phyloP scores from a whole-genome alignment of 768 basidiomycete genomes.

The Collybiopsis luxurians region DNA sequence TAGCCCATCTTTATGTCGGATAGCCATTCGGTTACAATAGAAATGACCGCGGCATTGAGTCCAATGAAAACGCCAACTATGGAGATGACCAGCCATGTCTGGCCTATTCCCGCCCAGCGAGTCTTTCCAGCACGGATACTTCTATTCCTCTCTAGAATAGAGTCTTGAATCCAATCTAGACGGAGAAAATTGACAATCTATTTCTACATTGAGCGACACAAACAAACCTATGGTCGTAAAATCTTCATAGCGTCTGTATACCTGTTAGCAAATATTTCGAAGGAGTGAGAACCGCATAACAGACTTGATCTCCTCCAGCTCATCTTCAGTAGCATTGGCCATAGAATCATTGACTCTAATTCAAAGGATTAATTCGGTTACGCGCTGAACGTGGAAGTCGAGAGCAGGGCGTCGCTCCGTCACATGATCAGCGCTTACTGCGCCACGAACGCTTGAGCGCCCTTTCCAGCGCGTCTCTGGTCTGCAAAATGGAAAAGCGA shows the following conservation, averaged over 20 bases:
- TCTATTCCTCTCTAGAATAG: conserved; percentile 63
- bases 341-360: conserved; percentile 1
- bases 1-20: conserved; percentile 98
- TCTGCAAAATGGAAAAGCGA: too few relatives aligned
- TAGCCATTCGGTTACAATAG: conserved; percentile 95
- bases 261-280: conserved; percentile 11
- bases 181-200: background rate
- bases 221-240: conserved; percentile 67
- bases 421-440: too few relatives aligned
- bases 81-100: conserved; percentile 86
- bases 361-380: too few relatives aligned
- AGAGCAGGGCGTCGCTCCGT: too few relatives aligned
- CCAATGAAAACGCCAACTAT: conserved; percentile 83
- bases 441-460: too few relatives aligned
- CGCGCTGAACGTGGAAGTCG: too few relatives aligned
- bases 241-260: conserved; percentile 63
- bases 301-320: conserved; percentile 39
- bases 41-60: conserved; percentile 90
- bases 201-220: background rate
- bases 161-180: conserved; percentile 79
- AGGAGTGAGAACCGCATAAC: background rate
- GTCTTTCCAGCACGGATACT: conserved; percentile 52
- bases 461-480: too few relatives aligned
- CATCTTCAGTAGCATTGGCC: conserved; percentile 24
- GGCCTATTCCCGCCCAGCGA: conserved; percentile 54